Base-by-base conservation (phyloP, 192 early-diverging fungal genomes). In the Cetraspora pellucida region DNA sequence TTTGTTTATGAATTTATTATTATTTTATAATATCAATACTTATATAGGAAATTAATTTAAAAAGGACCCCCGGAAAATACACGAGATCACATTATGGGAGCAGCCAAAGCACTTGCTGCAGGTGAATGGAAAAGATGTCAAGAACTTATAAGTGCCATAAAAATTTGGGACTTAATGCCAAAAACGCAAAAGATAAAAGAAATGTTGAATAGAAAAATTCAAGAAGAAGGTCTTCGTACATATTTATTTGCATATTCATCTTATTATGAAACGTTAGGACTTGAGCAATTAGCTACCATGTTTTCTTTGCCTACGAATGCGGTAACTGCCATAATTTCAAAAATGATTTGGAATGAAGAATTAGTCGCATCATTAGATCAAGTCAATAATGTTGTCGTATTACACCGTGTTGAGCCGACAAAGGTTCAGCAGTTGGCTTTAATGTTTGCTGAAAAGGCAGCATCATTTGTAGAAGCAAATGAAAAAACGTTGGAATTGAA, bases 1-100 rank as follows among this genome's bases (percentile, higher is more conserved):
- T n/a, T 64, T 31, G 3, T 31, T n/a, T 55, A 23, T 52, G 11
- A 55, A 37, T 25, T 55, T 8, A 16, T 25, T 55, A 54, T 70
- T 23, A 17, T 31, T 31, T 10, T n/a, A 17, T 30, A 25, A 2
- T 23, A 44, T n/a, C 8, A 19, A 54, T 72, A 28, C 28, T 31
- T 31, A 72, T 31, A 46, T 1, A 37, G 11, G 13, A 44, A 30
- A 30, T 19, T 37, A 25, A 27, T 75, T 9, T 63, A 46, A 19
- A 61, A n/a, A 76, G 74, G 83, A 23, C 98, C 98, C 28, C 96
- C 98, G 8, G 98, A 99, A 84, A 98, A 96, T 87, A 99, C 94
- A 23, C 90, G 98, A 78, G 98, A 99, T 87, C 95, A 98, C 84
- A 96, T 99, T 80, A 96, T 99, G 96, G 95, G 91, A 27, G 95